phyloP scores from a whole-genome alignment of 805 yeast genomes.

The Naumovozyma baii region DNA sequence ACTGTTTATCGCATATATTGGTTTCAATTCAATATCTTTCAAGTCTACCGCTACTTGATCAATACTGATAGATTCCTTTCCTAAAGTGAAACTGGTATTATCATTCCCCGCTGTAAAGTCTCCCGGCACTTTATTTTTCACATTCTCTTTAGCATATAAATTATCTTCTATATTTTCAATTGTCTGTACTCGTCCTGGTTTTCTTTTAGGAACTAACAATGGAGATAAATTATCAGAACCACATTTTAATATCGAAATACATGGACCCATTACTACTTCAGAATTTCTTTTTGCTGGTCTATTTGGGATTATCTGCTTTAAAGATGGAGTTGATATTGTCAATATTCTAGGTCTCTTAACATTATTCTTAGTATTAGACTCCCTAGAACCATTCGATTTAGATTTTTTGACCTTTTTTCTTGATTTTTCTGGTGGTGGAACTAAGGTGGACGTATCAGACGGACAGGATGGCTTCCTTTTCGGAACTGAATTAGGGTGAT shows the following conservation, averaged over 20 bases:
- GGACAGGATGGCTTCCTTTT: background rate
- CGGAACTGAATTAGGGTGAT: background rate
- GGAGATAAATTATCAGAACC: background rate
- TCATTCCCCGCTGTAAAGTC: background rate
- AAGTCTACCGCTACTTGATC: slow-evolving; percentile 11
- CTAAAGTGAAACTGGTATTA: too few relatives aligned
- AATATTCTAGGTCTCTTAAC: background rate
- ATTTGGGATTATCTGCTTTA: background rate
- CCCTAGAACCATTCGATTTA: background rate
- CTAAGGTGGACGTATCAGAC: background rate
- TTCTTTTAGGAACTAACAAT: background rate
- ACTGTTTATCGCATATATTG: slow-evolving; percentile 1
- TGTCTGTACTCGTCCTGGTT: slow-evolving; percentile 10
- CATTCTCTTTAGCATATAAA: slow-evolving; percentile 1
- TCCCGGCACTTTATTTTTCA: too few relatives aligned
- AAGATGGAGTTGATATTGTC: background rate
- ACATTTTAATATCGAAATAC: background rate
- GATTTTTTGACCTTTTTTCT: background rate
- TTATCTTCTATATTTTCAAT: slow-evolving; percentile 16
- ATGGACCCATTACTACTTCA: slow-evolving; percentile 4
- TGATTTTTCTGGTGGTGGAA: too few relatives aligned
- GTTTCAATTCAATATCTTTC: slow-evolving; percentile 18
- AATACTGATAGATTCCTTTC: background rate
- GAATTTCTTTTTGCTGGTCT: slow-evolving; percentile 16
- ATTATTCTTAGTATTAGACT: background rate